Evolutionary conservation across 768 basidiomycete species (phyloP), one percentile per base, ranked within the genome.

Genomic region (Thelephora aurantiotincta): DNA sequence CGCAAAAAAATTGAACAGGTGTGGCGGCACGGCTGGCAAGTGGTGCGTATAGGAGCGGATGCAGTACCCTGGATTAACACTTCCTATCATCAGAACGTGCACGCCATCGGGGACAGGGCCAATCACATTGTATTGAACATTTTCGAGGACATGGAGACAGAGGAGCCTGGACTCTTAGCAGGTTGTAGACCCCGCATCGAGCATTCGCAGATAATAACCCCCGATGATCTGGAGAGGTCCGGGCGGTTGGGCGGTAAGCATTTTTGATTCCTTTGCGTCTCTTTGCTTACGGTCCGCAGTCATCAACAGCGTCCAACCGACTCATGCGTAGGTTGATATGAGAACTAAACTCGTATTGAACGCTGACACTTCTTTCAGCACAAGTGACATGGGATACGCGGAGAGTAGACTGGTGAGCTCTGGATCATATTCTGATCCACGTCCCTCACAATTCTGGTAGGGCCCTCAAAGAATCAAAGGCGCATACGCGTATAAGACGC

Each of bases 331-430:
- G 63, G 78, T 35, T 6, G 12, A 16, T 30, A 34, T 35, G 22
- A 14, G 18, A 30, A 30, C n/a, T n/a, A n/a, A 9, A 9, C 5
- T 30, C 26, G 26, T 30, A 30, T 30, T 30, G 16, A n/a, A 30
- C 13, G 14, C 11, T 11, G 45, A 23, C 18, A 14, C 11, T 14
- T 6, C 22, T 45, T 5, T 51, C 54, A 86, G 82, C 50, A 87
- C 80, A 34, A 90, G 82, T 44, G 89, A 92, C 52, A 96, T 96
- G 92, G 75, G 77, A 66, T 97, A 93, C 56, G 92, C 91, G 1
- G 89, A 96, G 60, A 68, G 61, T 6, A 77, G 92, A 50, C 59
- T 97, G 53, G 87, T 83, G 54, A 33, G 67, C 57, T 1, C 22
- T n/a, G 4, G 18, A 11, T 14, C 38, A 7, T 18, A n/a, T 18